Base-by-base conservation (phyloP, 345 rosid species). In the Zanthoxylum bungeanum region DNA sequence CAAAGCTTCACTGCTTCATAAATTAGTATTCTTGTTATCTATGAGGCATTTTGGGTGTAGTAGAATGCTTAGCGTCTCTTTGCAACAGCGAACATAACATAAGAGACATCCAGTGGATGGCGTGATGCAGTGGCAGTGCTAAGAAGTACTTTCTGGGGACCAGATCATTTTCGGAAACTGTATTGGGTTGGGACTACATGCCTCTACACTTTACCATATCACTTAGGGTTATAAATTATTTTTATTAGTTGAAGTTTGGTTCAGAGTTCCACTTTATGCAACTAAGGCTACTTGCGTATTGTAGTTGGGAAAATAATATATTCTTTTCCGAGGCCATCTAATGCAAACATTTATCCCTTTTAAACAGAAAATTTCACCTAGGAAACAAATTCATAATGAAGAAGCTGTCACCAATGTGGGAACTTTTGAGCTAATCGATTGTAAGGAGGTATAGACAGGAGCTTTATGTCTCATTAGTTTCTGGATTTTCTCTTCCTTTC, bases 341-440 rank as follows among this genome's bases (percentile, higher is more conserved):
- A 81, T 81, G 57, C 71, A 68, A 62, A 76, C 78, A 75, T 78
- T 55, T 75, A 72, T 70, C 68, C 78, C 72, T 76, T 71, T 70
- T 70, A 69, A 81, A 73, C 71, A 72, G 83, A 81, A 70, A 65
- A 55, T 61, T 62, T 60, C 76, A 53, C 51, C 34, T 81, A 78
- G 77, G 72, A 66, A 73, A 77, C 73, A 70, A 57, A 64, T 67
- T 52, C 78, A 50, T 75, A 66, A 56, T 75, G 83, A 76, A 52
- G 79, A 75, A 73, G 80, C 81, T 75, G 73, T 52, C 62, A 69
- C 76, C 70, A 68, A 14, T 66, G 73, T 81, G 73, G 77, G 75
- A 44, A 71, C 71, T 59, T 84, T 79, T 81, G 77, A 70, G 80
- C 80, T 81, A 61, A 76, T 81, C 53, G 46, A 79, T 70, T 75